These are phyloP conservation scores for Plasmodium inui DNA, from an alignment of 169 alveolate genomes.

Conservation along the genomic window DNA sequence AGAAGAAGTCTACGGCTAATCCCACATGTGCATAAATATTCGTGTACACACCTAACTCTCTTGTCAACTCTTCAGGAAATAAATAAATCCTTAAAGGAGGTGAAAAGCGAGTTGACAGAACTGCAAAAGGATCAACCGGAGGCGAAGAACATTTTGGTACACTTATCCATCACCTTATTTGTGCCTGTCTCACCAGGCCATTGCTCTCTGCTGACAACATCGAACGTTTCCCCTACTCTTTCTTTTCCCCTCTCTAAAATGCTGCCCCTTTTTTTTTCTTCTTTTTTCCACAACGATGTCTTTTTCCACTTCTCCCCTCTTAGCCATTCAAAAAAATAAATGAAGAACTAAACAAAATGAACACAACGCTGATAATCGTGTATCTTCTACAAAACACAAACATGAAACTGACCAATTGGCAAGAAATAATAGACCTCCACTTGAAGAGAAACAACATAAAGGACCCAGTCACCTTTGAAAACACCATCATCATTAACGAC, in stretches of 20 bases:
- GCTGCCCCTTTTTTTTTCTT: not conserved
- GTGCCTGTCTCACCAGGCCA: not conserved
- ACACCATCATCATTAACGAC: constrained; percentile 46
- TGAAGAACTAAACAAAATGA: constrained; percentile 68
- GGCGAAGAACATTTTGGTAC: constrained; percentile 48
- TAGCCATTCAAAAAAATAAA: constrained; percentile 71
- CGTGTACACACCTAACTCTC: not conserved
- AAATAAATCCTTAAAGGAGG: constrained; percentile 69
- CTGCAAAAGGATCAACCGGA: constrained; percentile 50
- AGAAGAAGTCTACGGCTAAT: not conserved
- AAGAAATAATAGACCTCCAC: constrained; percentile 57
- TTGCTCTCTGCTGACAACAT: not conserved
- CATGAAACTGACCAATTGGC: constrained; percentile 63
- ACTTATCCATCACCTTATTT: not conserved
- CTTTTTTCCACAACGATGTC: not conserved
- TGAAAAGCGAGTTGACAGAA: constrained; percentile 47
- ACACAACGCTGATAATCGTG: constrained; percentile 56
- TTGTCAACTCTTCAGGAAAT: constrained; percentile 24
- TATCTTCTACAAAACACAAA: constrained; percentile 67
- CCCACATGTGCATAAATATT: not conserved
- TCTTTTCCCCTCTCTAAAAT: not conserved
- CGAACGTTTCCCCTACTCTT: not conserved
- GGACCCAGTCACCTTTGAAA: constrained; percentile 34
- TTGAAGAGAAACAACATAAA: constrained; percentile 33
- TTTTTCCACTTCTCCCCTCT: not conserved